Conservation (phyloP, 1,139 yeast genomes). For the Debaryomycetaceae sp. region DNA sequence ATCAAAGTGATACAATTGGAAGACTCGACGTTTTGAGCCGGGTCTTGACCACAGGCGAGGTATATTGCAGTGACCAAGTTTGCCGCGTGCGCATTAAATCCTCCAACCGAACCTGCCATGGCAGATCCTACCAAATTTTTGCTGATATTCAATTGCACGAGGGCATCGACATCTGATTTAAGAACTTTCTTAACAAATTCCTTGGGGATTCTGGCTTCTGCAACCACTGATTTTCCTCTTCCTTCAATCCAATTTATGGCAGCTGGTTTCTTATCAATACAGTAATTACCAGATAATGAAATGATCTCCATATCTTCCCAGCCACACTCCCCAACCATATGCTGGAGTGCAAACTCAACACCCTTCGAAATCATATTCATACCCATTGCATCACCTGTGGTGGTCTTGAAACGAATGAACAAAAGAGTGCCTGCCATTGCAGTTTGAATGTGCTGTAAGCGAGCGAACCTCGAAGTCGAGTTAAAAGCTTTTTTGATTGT, state of each 20-base stretch:
- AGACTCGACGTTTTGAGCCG: constrained; percentile 96
- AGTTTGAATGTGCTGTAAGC: constrained; percentile 85
- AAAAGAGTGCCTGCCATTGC: constrained; percentile 93
- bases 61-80: constrained; percentile 90
- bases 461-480: constrained; percentile 95
- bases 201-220: constrained; percentile 90
- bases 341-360: constrained; percentile 79
- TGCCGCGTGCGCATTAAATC: constrained; percentile 97
- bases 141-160: constrained; percentile 82
- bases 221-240: constrained; percentile 96
- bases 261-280: constrained; percentile 96
- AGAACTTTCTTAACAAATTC: constrained; percentile 76
- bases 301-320: constrained; percentile 92
- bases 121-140: constrained; percentile 96
- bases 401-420: constrained; percentile 88
- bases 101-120: constrained; percentile 98
- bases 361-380: constrained; percentile 99
- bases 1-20: constrained; percentile 95
- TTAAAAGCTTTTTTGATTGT: constrained; percentile 85
- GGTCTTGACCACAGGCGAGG: constrained; percentile 97
- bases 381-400: constrained; percentile 99
- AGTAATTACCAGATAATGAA: constrained; percentile 94
- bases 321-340: constrained; percentile 85
- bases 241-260: constrained; percentile 99
- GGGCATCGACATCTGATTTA: constrained; percentile 88